Conservation (phyloP, 768 basidiomycete genomes). For the Pleurotus ostreatus region DNA sequence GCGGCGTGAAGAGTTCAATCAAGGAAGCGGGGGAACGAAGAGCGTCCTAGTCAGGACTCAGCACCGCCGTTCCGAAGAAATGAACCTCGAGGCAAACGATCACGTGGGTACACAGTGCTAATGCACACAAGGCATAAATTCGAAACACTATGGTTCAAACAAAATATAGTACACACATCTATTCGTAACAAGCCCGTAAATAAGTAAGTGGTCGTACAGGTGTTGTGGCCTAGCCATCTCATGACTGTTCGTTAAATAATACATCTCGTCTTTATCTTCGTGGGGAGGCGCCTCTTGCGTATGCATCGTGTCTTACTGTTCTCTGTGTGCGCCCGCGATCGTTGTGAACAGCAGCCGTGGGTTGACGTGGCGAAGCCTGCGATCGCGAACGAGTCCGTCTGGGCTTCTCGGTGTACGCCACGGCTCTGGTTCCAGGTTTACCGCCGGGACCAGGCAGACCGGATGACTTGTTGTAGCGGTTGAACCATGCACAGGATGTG, state of each 20-base stretch:
- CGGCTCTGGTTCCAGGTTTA: conserved; percentile 21
- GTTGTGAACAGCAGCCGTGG: conserved; percentile 3
- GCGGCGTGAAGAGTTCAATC: neutral
- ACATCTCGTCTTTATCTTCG: conserved; percentile 1
- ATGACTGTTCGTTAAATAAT: neutral
- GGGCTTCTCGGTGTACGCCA: conserved; percentile 2
- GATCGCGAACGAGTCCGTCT: neutral
- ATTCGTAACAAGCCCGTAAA: conserved; percentile 4
- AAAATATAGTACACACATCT: neutral
- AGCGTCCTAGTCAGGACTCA: neutral
- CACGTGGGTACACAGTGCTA: no score
- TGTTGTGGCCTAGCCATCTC: neutral
- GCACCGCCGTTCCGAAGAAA: neutral
- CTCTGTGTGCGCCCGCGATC: conserved; percentile 5
- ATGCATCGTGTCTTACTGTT: conserved; percentile 3
- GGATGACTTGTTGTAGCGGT: conserved; percentile 25
- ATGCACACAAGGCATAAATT: neutral
- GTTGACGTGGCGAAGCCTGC: conserved; percentile 1
- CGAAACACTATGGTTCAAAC: neutral
- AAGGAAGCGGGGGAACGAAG: neutral
- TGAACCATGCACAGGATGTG: conserved; percentile 72
- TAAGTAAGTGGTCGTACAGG: conserved; percentile 1
- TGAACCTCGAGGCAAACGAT: conserved; percentile 7
- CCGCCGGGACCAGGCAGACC: conserved; percentile 18
- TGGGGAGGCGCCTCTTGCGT: conserved; percentile 7